Base-by-base conservation (phyloP, 345 rosid genomes). In the Chamaenerion angustifolium region DNA sequence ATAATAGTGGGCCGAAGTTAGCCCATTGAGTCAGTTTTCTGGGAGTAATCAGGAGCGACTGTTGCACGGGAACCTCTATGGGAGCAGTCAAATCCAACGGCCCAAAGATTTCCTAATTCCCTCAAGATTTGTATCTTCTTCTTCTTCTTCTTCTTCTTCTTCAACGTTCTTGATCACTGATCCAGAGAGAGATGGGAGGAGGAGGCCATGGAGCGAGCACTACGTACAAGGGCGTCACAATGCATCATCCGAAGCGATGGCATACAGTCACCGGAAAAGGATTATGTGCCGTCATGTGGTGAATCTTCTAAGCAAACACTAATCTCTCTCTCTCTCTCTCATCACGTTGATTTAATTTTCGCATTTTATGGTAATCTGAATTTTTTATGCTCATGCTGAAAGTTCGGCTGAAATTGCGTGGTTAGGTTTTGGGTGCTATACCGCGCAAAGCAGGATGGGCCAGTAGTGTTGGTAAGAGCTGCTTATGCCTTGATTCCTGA, bases 211-310 rank as follows among this genome's bases (percentile, higher is more conserved):
- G 81, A 51, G 81, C 70, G 15, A 57, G 82, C 51, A 60, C 71
- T 11, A 76, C 75, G 4, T 81, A 72, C 84, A 84, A 84, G 62
- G 95, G 95, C 21, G 27, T 88, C 52, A 71, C 88, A 10, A 17
- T 88, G 17, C 95, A 84, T 35, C 71, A 71, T 15, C 92, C 95
- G 0, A 88, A 85, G 81, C 70, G 89, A 56, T 88, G 95, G 93
- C 95, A 88, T 64, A 51, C 58, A 46, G 79, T 80, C 59, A 82
- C 95, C 52, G 95, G 97, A 43, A 88, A 88, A 59, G 97, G 89
- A 56, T 60, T 88, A 64, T 82, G 94, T 61, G 96, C 92, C 47
- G 69, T 83, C 62, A 88, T 81, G 94, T 88, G 96, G 94, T 83
- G 23, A 7, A 8, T 31, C 10, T 31, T 31, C 37, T 31, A 3